These are phyloP conservation scores for Farysia itapuensis DNA, from an alignment of 1,284 basidiomycete genomes.

Conservation along the genomic window DNA sequence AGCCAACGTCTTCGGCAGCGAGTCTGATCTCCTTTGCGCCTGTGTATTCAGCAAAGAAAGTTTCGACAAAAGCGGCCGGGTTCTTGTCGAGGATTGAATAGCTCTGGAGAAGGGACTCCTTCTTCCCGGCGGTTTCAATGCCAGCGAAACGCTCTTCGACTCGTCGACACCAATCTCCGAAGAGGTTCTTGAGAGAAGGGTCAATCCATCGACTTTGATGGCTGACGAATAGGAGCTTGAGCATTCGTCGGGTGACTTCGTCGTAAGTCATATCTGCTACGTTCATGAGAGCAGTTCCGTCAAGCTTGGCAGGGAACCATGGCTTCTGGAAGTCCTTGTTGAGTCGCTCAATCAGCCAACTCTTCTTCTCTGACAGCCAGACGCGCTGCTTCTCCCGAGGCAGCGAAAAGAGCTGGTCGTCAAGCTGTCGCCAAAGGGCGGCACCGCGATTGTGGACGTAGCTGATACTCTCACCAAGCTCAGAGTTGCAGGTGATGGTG, in stretches of 20 bases:
- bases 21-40: constrained; percentile 81
- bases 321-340: constrained; percentile 91
- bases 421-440: constrained; percentile 97
- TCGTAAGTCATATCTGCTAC: constrained; percentile 97
- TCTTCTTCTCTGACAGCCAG: constrained; percentile 84
- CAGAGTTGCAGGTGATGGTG: constrained; percentile 93
- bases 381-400: constrained; percentile 88
- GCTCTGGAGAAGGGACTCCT: constrained; percentile 67
- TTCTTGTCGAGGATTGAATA: constrained; percentile 84
- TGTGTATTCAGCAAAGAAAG: constrained; percentile 81
- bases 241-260: constrained; percentile 86
- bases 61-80: constrained; percentile 69
- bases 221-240: constrained; percentile 86
- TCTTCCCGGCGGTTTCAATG: constrained; percentile 45
- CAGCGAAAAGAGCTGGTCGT: constrained; percentile 82
- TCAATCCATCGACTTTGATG: constrained; percentile 95
- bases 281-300: constrained; percentile 72
- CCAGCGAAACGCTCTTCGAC: constrained; percentile 80
- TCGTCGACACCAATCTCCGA: constrained; percentile 88
- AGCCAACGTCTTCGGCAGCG: constrained; percentile 91
- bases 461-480: constrained; percentile 97
- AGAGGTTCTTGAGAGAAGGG: constrained; percentile 85
- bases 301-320: constrained; percentile 55
- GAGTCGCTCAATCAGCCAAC: constrained; percentile 85
- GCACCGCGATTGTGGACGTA: constrained; percentile 86